Base-by-base conservation (phyloP, 371 early-diverging fungal species). In the Saksenaea vasiformis region DNA sequence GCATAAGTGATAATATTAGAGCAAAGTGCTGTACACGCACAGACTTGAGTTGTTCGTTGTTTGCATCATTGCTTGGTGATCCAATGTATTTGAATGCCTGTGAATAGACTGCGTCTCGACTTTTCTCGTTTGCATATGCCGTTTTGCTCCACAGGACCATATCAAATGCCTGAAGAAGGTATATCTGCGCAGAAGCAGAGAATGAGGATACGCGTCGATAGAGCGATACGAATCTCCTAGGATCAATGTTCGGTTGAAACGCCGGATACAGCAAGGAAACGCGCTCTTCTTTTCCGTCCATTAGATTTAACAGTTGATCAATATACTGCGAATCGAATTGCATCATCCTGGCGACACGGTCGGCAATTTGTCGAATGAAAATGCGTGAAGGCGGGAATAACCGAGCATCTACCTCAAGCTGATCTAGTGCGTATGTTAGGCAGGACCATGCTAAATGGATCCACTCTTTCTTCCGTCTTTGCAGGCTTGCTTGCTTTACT, bases 351-450 rank as follows among this genome's bases (percentile, higher is more conserved):
- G 65, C 51, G 41, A 65, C 26, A 8, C 34, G 36, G 1, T 54
- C 15, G 43, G 55, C 35, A 34, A 68, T 43, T 11, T 65, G 68
- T 1, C 47, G 63, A n/a, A 65, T 26, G 17, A 72, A 34, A 5
- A 56, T 36, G 5, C 54, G 60, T 10, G 36, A 41, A 2, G 72
- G 72, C 11, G 72, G 72, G 19, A 56, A 70, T 1, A 41, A 26
- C 17, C 43, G 24, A 5, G 47, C 41, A 9, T 62, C 58, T 1
- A 51, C n/a, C 3, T 34, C 53, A 0, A 72, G 53, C 13, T 56
- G 19, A 13, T 72, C 54, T 9, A 66, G 41, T 14, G 60, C 61
- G 53, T 63, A 63, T 10, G 22, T 55, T 9, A 68, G 19, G 36
- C 65, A 65, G 3, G 56, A 53, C 65, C 62, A 62, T 1, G 38